phyloP scores from a whole-genome alignment of 768 basidiomycete species.

The Rhizopogon vinicolor region DNA sequence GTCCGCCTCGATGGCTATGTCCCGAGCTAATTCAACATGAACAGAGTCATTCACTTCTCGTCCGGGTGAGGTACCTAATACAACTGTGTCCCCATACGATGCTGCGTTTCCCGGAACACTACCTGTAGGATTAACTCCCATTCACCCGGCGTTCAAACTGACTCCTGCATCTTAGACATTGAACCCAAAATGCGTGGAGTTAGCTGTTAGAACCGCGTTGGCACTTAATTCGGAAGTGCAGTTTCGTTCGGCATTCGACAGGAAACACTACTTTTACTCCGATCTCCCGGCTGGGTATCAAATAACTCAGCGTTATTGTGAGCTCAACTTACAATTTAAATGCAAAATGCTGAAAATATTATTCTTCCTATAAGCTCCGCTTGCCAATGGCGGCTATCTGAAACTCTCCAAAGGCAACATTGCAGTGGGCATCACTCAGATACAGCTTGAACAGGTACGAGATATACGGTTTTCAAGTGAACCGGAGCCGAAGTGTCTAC shows the following conservation, averaged over 20 bases:
- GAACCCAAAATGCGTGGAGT: slow-evolving; percentile 67
- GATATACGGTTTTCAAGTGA: too few relatives aligned
- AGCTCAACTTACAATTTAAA: not conserved
- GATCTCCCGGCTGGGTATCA: slow-evolving; percentile 95
- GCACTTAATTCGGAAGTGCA: slow-evolving; percentile 70
- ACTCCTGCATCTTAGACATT: slow-evolving; percentile 36
- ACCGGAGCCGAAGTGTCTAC: not conserved
- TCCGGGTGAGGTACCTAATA: slow-evolving; percentile 58
- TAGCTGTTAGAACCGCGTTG: slow-evolving; percentile 77
- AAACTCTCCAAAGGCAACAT: slow-evolving; percentile 34
- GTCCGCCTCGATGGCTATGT: not conserved
- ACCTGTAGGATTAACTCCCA: slow-evolving; percentile 53
- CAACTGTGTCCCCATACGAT: slow-evolving; percentile 71
- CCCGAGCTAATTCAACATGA: not conserved
- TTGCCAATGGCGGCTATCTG: slow-evolving; percentile 67
- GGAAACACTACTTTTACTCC: slow-evolving; percentile 98
- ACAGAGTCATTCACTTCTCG: slow-evolving; percentile 40
- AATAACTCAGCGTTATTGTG: slow-evolving; percentile 86
- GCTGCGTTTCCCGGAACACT: slow-evolving; percentile 92
- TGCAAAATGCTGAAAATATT: not conserved
- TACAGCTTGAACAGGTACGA: slow-evolving; percentile 91
- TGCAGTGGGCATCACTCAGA: slow-evolving; percentile 82
- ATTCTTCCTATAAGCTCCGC: slow-evolving; percentile 50
- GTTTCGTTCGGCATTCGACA: slow-evolving; percentile 76
- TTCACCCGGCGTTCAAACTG: not conserved